Evolutionary conservation across 1,139 yeast genomes (phyloP).

Genomic region (Dujonia santamariae): DNA sequence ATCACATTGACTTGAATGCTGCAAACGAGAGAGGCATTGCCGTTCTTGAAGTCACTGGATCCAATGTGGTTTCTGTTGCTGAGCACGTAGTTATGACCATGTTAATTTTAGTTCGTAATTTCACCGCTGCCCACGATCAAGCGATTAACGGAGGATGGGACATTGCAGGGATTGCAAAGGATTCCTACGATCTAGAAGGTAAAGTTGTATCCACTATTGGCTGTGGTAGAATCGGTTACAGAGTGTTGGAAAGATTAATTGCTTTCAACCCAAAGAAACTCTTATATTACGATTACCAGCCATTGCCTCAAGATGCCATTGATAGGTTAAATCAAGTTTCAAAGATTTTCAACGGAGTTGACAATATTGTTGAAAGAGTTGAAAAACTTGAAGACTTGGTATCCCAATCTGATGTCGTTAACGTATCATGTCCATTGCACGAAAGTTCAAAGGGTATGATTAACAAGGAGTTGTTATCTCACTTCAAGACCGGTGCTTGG

Average conservation of each 20-base stretch:
- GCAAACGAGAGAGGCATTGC: constrained; percentile 63
- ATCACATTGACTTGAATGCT: constrained; percentile 72
- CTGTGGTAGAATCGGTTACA: constrained; percentile 79
- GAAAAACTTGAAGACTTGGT: constrained; percentile 66
- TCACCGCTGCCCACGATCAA: constrained; percentile 75
- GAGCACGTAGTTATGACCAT: constrained; percentile 81
- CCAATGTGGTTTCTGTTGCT: constrained; percentile 77
- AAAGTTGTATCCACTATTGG: constrained; percentile 79
- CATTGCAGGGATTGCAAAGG: constrained; percentile 74
- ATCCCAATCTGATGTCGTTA: constrained; percentile 66
- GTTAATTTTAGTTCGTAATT: constrained; percentile 68
- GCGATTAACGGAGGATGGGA: constrained; percentile 65
- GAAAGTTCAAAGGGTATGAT: constrained; percentile 65
- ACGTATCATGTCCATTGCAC: constrained; percentile 77
- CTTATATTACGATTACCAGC: constrained; percentile 74
- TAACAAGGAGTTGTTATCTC: constrained; percentile 63
- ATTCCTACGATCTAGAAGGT: constrained; percentile 72
- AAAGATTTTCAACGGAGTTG: constrained; percentile 36
- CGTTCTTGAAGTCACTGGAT: constrained; percentile 79
- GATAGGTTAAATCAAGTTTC: constrained; percentile 45
- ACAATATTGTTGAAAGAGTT: constrained; percentile 53
- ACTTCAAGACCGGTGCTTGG: constrained; percentile 77
- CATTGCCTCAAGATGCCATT: constrained; percentile 56
- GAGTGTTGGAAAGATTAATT: constrained; percentile 68
- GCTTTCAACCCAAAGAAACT: constrained; percentile 76